Evolutionary conservation across 176 grass and related monocot species (phyloP).

Genomic region (Saccharum spontaneum): DNA sequence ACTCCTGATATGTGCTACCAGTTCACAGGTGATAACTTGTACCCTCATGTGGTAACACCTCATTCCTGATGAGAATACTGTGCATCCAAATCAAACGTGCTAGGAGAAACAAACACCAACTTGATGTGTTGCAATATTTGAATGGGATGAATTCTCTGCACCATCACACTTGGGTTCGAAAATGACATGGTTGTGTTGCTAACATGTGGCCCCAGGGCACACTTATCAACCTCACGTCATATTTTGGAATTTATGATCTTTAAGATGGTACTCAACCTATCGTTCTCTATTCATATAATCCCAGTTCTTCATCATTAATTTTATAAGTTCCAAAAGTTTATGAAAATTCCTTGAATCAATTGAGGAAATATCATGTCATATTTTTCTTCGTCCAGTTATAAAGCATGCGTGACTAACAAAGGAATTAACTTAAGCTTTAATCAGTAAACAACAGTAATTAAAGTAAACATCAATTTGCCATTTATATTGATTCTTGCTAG

Average conservation of each 20-base stretch:
- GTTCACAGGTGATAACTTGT: not conserved
- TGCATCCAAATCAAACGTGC: not conserved
- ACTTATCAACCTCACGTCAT: not conserved
- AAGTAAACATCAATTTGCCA: not conserved
- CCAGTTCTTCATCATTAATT: not conserved
- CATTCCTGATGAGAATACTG: not conserved
- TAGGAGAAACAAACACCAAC: not conserved
- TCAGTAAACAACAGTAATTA: not conserved
- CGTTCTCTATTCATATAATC: not conserved
- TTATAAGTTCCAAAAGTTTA: not conserved
- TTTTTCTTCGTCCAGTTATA: not conserved
- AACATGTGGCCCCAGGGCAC: not conserved
- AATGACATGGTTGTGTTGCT: not conserved
- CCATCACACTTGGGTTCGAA: not conserved
- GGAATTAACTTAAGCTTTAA: not conserved
- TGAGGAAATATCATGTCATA: not conserved
- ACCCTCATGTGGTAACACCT: not conserved
- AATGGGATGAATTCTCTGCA: not conserved
- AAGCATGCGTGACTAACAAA: not conserved
- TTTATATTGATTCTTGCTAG: conserved; percentile 2
- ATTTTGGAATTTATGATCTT: not conserved
- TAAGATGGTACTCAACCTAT: not conserved
- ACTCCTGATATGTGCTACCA: not conserved
- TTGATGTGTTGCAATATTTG: not conserved
- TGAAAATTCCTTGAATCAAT: not conserved